Base-by-base conservation (phyloP, 2,329 filamentous ascomycete genomes). In the Nothophoma quercina region DNA sequence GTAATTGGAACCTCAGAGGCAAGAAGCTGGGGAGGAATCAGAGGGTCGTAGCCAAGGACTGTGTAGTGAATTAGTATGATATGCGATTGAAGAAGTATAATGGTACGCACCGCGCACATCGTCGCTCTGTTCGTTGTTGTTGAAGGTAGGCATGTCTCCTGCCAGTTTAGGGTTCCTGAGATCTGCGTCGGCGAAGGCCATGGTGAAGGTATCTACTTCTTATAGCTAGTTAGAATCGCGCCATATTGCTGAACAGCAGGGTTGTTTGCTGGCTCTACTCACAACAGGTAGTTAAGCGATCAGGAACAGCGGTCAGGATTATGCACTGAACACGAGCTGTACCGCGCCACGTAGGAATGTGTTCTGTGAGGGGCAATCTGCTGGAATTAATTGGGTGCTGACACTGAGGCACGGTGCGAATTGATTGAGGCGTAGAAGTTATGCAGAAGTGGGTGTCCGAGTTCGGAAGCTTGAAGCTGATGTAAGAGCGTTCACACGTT, bases 41-140 rank as follows among this genome's bases (percentile, higher is more conserved):
- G 81, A 70, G 93, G 91, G 77, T 97, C 93, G 83, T 97, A 93
- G 64, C 92, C 92, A 72, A 96, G 81, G 77, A 97, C 93, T 97
- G 62, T 15, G 18, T 21, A 22, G 39, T 22, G 21, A 34, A 43
- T 65, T 36, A 71, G 62, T 30, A 59, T 6, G 28, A 19, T 5
- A 18, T 3, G 16, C 21, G 25, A 32, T 23, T n/a, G 45, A 7
- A 18, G 25, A 36, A 50, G 30, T 33, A 18, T 39, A 48, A 28
- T 38, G 28, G 32, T 18, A 19, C 54, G 46, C 77, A 82, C 81
- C 78, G 72, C 81, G 79, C 64, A 82, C 79, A 67, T 83, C 81
- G 69, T 83, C 81, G 61, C 72, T 77, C 56, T 72, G 56, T 43
- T 68, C 64, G 22, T 67, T 56, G 13, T 69, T 58, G 38, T 58